Percentiles rank a stretch among this genome's conserved stretches.
Conservation (phyloP, 352 stramenopile genomes). For the Globisporangium cystogenes region DNA sequence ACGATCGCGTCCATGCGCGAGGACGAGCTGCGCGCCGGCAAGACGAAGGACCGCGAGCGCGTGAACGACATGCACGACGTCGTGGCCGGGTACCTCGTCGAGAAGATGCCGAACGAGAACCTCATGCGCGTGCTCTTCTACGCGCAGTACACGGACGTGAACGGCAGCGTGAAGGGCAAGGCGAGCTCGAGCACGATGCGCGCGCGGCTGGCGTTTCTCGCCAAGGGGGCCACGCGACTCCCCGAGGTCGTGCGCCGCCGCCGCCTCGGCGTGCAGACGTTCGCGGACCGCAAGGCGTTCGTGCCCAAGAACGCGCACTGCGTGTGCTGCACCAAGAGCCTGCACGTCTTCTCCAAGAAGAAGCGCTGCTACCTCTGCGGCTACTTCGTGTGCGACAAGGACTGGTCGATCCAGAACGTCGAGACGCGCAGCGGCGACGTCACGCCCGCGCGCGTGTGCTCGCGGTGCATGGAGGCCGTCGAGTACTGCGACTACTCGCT, state of each 20-base stretch:
- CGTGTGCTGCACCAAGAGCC: conserved; percentile 46
- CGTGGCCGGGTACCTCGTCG: conserved; percentile 23
- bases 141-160: conserved; percentile 16
- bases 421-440: conserved; percentile 21
- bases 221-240: conserved; percentile 19
- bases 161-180: background rate
- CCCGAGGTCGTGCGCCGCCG: conserved; percentile 36
- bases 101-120: conserved; percentile 18
- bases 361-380: conserved; percentile 36
- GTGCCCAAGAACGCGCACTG: conserved; percentile 45
- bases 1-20: conserved; percentile 27
- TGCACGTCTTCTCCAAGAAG: conserved; percentile 25
- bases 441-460: conserved; percentile 40
- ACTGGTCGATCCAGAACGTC: conserved; percentile 25
- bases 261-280: conserved; percentile 46
- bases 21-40: conserved; percentile 23
- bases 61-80: conserved; percentile 23
- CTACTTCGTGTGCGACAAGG: conserved; percentile 33
- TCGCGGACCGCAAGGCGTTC: conserved; percentile 40
- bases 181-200: conserved; percentile 13
- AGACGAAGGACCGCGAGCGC: conserved; percentile 14
- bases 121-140: conserved; percentile 34
- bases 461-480: conserved; percentile 45
- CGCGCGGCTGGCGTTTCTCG: conserved; percentile 22
- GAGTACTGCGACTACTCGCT: conserved; percentile 43